These are phyloP conservation scores for Exophiala xenobiotica DNA, from an alignment of 2,329 filamentous ascomycete genomes.

Conservation along the genomic window DNA sequence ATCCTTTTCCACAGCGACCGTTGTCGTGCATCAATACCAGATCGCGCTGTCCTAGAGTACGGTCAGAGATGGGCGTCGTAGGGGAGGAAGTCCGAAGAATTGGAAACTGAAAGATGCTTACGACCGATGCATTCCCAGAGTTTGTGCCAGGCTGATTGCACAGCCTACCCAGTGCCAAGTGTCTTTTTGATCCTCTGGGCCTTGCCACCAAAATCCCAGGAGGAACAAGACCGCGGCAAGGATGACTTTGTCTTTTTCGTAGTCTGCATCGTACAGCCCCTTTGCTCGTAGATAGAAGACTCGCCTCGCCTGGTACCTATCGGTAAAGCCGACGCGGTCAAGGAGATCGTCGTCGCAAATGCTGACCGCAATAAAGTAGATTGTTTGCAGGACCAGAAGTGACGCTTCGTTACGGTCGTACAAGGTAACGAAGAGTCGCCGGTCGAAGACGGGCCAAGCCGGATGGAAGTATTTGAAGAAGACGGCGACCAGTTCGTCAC, in stretches of 20 bases:
- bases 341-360: slow-evolving; percentile 30
- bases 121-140: slow-evolving; percentile 32
- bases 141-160: slow-evolving; percentile 31
- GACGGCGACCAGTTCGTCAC: slow-evolving; percentile 25
- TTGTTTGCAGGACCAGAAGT: slow-evolving; percentile 29
- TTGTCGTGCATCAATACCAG: slow-evolving; percentile 11
- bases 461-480: slow-evolving; percentile 30
- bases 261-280: slow-evolving; percentile 32
- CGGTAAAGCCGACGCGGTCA: slow-evolving; percentile 26
- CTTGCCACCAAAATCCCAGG: slow-evolving; percentile 31
- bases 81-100: not conserved
- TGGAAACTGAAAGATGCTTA: slow-evolving; percentile 11
- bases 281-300: slow-evolving; percentile 33
- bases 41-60: slow-evolving; percentile 22
- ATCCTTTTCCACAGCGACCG: slow-evolving; percentile 28
- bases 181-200: slow-evolving; percentile 33
- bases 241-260: slow-evolving; percentile 31
- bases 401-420: slow-evolving; percentile 24
- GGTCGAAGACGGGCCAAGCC: slow-evolving; percentile 29
- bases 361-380: slow-evolving; percentile 28
- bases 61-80: slow-evolving; percentile 1
- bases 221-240: slow-evolving; percentile 28
- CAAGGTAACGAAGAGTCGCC: slow-evolving; percentile 20
- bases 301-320: slow-evolving; percentile 29
- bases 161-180: slow-evolving; percentile 33